These are phyloP conservation scores for Zelonia costaricensis DNA, from an alignment of 208 protist species.

Conservation along the genomic window DNA sequence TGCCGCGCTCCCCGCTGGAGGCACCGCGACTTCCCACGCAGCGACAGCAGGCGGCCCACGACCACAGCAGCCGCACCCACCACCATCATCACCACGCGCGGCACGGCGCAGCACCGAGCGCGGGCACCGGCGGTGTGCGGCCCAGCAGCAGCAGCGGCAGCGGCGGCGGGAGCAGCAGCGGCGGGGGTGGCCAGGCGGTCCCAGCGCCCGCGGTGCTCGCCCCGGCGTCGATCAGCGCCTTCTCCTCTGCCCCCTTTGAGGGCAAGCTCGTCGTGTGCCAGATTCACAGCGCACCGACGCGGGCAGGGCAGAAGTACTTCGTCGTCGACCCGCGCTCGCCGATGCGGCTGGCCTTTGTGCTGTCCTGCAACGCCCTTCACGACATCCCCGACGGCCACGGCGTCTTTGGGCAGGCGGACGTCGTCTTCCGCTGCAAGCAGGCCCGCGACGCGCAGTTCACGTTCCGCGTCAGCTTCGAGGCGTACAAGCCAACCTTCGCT, in stretches of 20 bases:
- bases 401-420: conserved; percentile 64
- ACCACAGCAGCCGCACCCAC: conserved; percentile 4
- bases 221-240: not conserved
- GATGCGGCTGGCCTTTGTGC: conserved; percentile 74
- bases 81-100: conserved; percentile 24
- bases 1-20: too few relatives aligned
- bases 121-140: too few relatives aligned
- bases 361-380: conserved; percentile 49
- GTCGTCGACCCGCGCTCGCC: conserved; percentile 80
- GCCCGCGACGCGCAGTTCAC: conserved; percentile 77
- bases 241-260: conserved; percentile 42
- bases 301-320: conserved; percentile 64
- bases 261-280: conserved; percentile 72
- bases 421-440: conserved; percentile 88
- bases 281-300: conserved; percentile 60
- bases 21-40: too few relatives aligned
- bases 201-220: not conserved
- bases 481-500: conserved; percentile 62
- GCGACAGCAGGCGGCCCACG: too few relatives aligned
- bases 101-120: too few relatives aligned
- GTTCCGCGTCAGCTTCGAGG: conserved; percentile 63
- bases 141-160: too few relatives aligned
- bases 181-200: not conserved
- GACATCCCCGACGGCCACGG: conserved; percentile 38
- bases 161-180: too few relatives aligned